These are phyloP conservation scores for Porphyrellus cyaneotinctus DNA, from an alignment of 768 basidiomycete genomes.

Conservation along the genomic window DNA sequence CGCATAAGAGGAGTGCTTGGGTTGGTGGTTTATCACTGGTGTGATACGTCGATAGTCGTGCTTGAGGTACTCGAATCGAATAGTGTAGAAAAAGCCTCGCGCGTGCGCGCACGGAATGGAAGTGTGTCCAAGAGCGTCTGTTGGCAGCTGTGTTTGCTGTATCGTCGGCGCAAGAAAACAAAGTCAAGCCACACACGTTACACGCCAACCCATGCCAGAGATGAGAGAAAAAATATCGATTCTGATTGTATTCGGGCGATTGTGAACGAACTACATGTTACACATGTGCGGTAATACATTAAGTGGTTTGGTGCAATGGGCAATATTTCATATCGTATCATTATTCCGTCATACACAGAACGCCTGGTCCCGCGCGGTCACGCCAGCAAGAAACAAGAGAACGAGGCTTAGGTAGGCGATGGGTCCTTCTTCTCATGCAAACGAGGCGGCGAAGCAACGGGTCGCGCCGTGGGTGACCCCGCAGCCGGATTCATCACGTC, in stretches of 20 bases:
- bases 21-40: neutral
- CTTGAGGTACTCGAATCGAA: neutral
- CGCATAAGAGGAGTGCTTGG: conserved; percentile 14
- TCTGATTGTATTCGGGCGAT: conserved; percentile 15
- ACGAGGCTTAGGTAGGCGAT: conserved; percentile 20
- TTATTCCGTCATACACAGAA: conserved; percentile 18
- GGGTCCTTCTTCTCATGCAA: conserved; percentile 32
- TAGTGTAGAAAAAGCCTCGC: neutral
- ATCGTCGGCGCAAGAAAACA: neutral
- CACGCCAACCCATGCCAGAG: too few species aligned
- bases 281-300: conserved; percentile 31
- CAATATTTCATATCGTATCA: conserved; percentile 21
- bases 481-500: conserved; percentile 48
- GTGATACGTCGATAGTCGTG: neutral
- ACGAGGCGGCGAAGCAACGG: conserved; percentile 53
- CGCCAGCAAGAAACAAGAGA: conserved; percentile 13
- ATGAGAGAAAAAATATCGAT: too few species aligned
- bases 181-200: neutral
- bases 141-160: neutral
- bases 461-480: conserved; percentile 50
- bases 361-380: neutral
- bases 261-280: conserved; percentile 24
- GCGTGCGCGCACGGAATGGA: neutral
- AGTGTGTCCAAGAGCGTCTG: neutral
- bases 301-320: conserved; percentile 19